Base-by-base conservation (phyloP, 73 alveolate species). In the Paramecium primaurelia region DNA sequence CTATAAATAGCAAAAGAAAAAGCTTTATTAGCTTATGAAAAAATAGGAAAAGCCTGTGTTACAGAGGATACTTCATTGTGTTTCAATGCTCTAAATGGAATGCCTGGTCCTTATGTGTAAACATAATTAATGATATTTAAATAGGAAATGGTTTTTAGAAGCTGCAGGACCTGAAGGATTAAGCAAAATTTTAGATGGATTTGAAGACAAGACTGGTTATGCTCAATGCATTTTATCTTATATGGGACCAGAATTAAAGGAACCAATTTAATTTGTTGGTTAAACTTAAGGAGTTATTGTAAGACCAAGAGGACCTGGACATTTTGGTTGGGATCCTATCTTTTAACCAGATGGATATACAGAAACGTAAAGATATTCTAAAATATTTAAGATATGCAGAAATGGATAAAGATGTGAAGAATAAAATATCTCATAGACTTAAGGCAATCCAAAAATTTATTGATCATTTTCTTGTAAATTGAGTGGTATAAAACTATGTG, bases 321-420 rank as follows among this genome's bases (percentile, higher is more conserved):
- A 94, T 59, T 97, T 97, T 80, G 99, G 99, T 58, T 97, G 99
- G 99, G 99, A 97, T 68, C 99, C 99, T 7, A 92, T 95, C 59
- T 97, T 97, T 94, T 86, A 94, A 94, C 99, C 99, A 40, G 93
- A 96, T 47, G 97, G 98, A 10, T 93, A 16, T 91, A 95, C 95
- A n/a, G 64, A 92, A 58, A 97, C 99, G 34, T 97, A 88, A 25
- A 5, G 8, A 11, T 8, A 14, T 10, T 32, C 38, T 3, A 34
- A 3, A 25, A 42, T 22, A 37, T 37, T 80, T 22, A 20, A 80
- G 91, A 10, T 80, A 84, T 84, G 99, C 98, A 3, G 99, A 97
- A 93, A 92, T 97, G 96, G 96, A 86, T 59, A 92, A 93, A 93
- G 97, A 93, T 58, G 95, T 84, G 59, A 97, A 97, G 92, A 97